Conservation (phyloP, 2,329 filamentous ascomycete genomes). For the Pseudocercospora vitis region DNA sequence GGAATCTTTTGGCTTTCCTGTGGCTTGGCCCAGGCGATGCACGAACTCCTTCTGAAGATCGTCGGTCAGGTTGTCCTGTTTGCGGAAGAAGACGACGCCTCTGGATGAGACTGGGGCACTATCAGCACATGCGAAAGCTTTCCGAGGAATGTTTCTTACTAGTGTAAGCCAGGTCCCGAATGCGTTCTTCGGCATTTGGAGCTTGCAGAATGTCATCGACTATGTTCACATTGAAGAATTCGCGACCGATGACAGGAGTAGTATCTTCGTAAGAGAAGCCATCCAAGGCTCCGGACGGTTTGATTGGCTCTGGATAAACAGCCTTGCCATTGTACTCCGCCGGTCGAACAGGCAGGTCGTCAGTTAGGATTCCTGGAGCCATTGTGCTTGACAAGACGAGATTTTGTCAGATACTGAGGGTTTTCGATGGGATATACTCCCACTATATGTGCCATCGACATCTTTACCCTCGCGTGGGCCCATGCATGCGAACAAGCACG, state of each 20-base stretch:
- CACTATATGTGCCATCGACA: not conserved
- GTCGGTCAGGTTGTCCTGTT: conserved; percentile 60
- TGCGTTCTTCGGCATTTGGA: conserved; percentile 27
- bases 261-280: conserved; percentile 57
- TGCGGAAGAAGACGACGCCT: conserved; percentile 69
- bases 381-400: no score
- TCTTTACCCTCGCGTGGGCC: no score
- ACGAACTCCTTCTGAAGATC: conserved; percentile 65
- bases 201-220: conserved; percentile 61
- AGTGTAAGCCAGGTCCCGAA: conserved; percentile 25
- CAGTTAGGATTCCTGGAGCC: conserved; percentile 23
- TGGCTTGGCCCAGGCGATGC: conserved; percentile 58
- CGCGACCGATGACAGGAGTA: conserved; percentile 63
- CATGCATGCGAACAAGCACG: not conserved
- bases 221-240: conserved; percentile 59
- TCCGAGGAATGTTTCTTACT: conserved; percentile 9
- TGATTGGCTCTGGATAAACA: conserved; percentile 42
- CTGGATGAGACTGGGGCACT: conserved; percentile 60
- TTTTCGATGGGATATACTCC: no score
- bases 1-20: conserved; percentile 58
- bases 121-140: not conserved
- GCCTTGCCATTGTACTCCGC: conserved; percentile 6
- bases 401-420: no score
- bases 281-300: conserved; percentile 45
- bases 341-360: conserved; percentile 11